Conservation (phyloP, 306 rosid genomes). For the Hylodesmum podocarpum region DNA sequence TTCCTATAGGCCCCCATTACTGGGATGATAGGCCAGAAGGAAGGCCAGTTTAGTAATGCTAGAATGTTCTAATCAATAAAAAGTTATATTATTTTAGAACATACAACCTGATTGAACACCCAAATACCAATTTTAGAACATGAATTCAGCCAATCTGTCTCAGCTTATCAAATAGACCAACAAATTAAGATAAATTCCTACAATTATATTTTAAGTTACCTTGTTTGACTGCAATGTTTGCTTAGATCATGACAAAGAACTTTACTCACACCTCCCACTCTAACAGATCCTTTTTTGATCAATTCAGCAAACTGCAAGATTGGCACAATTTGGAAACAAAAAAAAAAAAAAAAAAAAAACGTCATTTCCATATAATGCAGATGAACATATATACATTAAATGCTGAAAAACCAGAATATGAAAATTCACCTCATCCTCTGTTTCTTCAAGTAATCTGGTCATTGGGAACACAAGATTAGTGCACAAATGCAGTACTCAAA, state of each 20-base stretch:
- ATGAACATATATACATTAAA: slow-evolving; percentile 21
- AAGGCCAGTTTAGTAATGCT: slow-evolving; percentile 5
- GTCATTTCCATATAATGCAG: not conserved
- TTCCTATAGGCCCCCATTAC: slow-evolving; percentile 1
- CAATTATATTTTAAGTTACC: slow-evolving; percentile 46
- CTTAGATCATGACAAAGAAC: slow-evolving; percentile 91
- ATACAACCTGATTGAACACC: not conserved
- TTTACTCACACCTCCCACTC: slow-evolving; percentile 77
- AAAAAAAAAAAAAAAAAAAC: slow-evolving; percentile 3
- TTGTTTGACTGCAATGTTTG: slow-evolving; percentile 70
- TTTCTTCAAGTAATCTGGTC: slow-evolving; percentile 86
- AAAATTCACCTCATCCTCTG: slow-evolving; percentile 81
- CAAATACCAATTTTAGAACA: slow-evolving; percentile 1
- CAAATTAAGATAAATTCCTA: not conserved
- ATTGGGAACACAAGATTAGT: slow-evolving; percentile 43
- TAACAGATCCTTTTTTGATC: slow-evolving; percentile 76
- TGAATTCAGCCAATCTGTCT: not conserved
- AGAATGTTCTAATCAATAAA: slow-evolving; percentile 18
- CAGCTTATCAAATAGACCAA: slow-evolving; percentile 16
- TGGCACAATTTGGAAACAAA: not conserved
- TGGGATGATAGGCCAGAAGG: slow-evolving; percentile 7
- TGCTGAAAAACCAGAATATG: slow-evolving; percentile 28
- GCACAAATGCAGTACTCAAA: slow-evolving; percentile 24
- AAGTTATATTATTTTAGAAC: not conserved
- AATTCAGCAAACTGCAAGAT: slow-evolving; percentile 73